These are phyloP conservation scores for Wickerhamomyces bovis DNA, from an alignment of 805 yeast species.

Conservation along the genomic window DNA sequence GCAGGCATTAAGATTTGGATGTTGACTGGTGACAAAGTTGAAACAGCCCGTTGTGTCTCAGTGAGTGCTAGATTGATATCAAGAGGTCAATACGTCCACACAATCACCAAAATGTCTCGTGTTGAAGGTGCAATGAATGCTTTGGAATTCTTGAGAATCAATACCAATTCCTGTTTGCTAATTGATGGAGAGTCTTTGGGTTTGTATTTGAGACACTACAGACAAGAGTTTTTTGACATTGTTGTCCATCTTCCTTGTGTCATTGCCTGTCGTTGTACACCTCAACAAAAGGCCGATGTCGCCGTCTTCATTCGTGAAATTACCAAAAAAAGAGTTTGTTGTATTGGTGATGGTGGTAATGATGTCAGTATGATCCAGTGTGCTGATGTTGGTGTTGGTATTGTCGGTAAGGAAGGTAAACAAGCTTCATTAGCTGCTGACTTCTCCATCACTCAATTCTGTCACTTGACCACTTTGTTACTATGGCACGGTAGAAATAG, in stretches of 20 bases:
- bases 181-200: conserved; percentile 93
- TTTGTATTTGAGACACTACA: conserved; percentile 54
- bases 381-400: conserved; percentile 98
- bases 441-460: conserved; percentile 88
- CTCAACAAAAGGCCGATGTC: conserved; percentile 97
- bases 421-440: conserved; percentile 98
- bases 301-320: conserved; percentile 70
- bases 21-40: conserved; percentile 98
- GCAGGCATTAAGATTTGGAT: conserved; percentile 99
- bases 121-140: conserved; percentile 65
- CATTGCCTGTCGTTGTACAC: conserved; percentile 97
- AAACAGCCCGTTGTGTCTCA: conserved; percentile 96
- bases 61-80: conserved; percentile 91
- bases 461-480: conserved; percentile 76
- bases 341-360: conserved; percentile 99
- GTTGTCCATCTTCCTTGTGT: conserved; percentile 85
- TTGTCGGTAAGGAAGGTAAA: conserved; percentile 96
- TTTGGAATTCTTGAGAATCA: conserved; percentile 63
- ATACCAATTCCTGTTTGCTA: conserved; percentile 60
- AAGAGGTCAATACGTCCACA: conserved; percentile 90
- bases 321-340: conserved; percentile 89
- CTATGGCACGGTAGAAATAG: conserved; percentile 99
- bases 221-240: conserved; percentile 67
- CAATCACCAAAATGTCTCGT: conserved; percentile 58
- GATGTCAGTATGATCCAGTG: conserved; percentile 98